Conservation (phyloP, 345 rosid species). For the Brassica juncea region DNA sequence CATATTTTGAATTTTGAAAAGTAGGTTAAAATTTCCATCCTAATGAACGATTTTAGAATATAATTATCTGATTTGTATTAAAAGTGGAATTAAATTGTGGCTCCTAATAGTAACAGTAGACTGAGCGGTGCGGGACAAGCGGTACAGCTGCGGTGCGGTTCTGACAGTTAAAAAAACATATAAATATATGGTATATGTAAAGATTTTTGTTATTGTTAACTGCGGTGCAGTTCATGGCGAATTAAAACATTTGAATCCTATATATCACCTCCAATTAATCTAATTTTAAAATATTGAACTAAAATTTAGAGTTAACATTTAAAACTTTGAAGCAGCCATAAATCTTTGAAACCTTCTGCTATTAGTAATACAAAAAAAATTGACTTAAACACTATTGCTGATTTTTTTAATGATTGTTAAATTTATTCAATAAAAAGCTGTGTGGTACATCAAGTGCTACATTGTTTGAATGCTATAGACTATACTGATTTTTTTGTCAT, state of each 20-base stretch:
- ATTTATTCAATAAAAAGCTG: too few relatives aligned
- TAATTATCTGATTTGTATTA: neutral
- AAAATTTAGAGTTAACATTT: neutral
- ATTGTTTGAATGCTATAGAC: too few relatives aligned
- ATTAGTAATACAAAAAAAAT: neutral
- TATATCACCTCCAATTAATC: neutral
- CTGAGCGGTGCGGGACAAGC: too few relatives aligned
- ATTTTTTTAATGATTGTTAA: neutral
- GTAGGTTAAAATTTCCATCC: neutral
- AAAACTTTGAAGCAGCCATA: neutral
- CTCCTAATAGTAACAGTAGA: too few relatives aligned
- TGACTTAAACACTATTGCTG: neutral
- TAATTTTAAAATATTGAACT: neutral
- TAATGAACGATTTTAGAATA: neutral
- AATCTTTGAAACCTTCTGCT: neutral
- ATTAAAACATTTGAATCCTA: too few relatives aligned
- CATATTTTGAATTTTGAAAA: conserved; percentile 18
- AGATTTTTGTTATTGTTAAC: too few relatives aligned
- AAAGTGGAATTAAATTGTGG: neutral
- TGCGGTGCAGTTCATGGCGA: too few relatives aligned
- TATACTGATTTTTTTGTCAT: neutral
- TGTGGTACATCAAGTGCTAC: too few relatives aligned
- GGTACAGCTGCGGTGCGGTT: too few relatives aligned
- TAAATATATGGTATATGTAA: too few relatives aligned
- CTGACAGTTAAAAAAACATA: too few relatives aligned